Conservation (phyloP, 2,329 filamentous ascomycete species). For the Ceratocystis ficicola region DNA sequence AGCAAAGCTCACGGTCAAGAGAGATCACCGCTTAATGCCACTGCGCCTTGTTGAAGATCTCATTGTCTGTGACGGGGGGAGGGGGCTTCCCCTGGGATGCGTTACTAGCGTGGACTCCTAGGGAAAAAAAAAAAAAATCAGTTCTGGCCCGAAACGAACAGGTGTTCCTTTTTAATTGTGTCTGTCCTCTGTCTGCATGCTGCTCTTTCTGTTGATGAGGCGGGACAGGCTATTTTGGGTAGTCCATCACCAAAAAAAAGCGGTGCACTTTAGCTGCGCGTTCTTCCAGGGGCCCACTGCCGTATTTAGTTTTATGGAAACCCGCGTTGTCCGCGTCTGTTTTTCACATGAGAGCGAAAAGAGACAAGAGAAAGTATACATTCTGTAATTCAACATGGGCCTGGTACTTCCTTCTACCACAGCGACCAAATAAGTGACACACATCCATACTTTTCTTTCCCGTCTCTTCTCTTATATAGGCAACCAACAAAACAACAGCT, state of each 20-base stretch:
- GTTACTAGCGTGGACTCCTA: background rate
- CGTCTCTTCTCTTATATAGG: background rate
- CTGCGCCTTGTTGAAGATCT: slow-evolving; percentile 5
- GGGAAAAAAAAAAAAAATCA: background rate
- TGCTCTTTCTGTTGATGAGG: no score
- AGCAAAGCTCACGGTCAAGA: no score
- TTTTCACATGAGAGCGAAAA: slow-evolving; percentile 19
- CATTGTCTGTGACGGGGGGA: background rate
- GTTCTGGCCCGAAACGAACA: slow-evolving; percentile 2
- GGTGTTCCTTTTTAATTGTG: slow-evolving; percentile 8
- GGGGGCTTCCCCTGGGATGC: background rate
- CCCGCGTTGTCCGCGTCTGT: slow-evolving; percentile 25
- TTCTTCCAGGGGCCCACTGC: slow-evolving; percentile 16
- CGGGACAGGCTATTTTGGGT: background rate
- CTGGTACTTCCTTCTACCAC: background rate
- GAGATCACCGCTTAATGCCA: background rate
- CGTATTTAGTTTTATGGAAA: slow-evolving; percentile 5
- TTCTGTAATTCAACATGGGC: no score
- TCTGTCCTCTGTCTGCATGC: background rate
- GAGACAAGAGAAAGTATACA: no score
- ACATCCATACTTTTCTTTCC: no score
- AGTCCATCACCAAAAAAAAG: background rate
- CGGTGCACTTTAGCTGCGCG: slow-evolving; percentile 16
- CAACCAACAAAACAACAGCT: background rate
- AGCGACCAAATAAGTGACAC: no score